These are phyloP conservation scores for Jacaranda mimosifolia DNA, from an alignment of 257 asterid genomes.

Conservation along the genomic window DNA sequence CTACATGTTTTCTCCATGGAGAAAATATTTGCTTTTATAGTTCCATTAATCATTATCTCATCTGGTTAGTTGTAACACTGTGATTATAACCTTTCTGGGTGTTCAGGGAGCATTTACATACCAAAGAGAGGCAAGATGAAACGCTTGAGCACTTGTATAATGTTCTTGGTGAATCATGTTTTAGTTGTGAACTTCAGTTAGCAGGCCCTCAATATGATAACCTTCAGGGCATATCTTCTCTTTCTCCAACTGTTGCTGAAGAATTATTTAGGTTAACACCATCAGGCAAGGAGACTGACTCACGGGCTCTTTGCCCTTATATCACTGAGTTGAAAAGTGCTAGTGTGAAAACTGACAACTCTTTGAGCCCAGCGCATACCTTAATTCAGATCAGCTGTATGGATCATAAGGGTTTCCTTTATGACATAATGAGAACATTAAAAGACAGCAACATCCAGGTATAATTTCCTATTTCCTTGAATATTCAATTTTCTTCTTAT, in stretches of 20 bases:
- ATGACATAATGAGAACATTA: conserved; percentile 6
- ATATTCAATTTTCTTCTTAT: neutral
- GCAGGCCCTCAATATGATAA: neutral
- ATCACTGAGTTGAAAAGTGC: neutral
- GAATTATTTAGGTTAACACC: neutral
- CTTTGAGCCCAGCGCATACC: neutral
- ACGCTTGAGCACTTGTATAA: neutral
- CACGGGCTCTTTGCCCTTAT: conserved; percentile 2
- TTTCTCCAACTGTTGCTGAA: neutral
- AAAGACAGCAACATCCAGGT: conserved; percentile 10
- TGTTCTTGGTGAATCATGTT: conserved; percentile 6
- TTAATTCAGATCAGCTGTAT: neutral
- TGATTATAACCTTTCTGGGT: neutral
- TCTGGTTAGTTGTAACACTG: neutral
- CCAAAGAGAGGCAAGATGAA: neutral
- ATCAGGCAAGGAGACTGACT: neutral
- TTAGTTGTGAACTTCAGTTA: neutral
- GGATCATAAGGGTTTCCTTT: conserved; percentile 9
- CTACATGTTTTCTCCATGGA: neutral
- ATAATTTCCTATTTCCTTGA: neutral
- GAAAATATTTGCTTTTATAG: no score
- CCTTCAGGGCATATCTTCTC: neutral
- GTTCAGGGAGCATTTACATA: neutral
- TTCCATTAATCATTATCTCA: neutral
- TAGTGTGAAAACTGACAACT: conserved; percentile 7